Evolutionary conservation across 352 stramenopile species (phyloP), one percentile per base, ranked within the genome.

Genomic region (Blastocystis sp.): DNA sequence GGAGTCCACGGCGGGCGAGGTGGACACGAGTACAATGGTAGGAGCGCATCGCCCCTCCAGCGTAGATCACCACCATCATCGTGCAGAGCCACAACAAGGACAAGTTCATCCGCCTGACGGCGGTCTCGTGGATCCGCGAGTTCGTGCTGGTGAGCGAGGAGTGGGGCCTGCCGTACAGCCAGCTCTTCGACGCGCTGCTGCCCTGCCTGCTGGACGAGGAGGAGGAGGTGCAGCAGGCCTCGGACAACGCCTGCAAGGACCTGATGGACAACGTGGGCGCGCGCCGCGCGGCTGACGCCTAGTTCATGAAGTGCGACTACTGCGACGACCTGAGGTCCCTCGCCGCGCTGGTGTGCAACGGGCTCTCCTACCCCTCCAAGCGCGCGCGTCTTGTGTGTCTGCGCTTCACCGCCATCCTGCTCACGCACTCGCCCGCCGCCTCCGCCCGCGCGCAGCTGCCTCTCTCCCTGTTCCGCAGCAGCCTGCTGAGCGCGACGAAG

Each of bases 381-480:
- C 84, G 62, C 7, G 87, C 89, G 38, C 64, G 89, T 19, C 48
- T 92, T 40, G 94, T 94, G 1, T 92, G 94, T 4, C 89, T 98
- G 48, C 91, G 93, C 14, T 99, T 96, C 96, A 98, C 99, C 89
- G 97, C 97, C 59, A 98, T 99, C 96, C 90, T 99, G 54, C 92
- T 99, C 24, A 69, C 74, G 42, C 74, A 84, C 66, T 68, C 74
- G 0, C 74, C 74, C 17, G 74, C 57, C 17, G 54, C 74, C 21
- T 64, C 74, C 14, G 98, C 89, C 95, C 93, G 0, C 90, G 93
- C 28, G 95, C 14, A 7, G 48, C 96, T 87, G 96, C 98, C 61
- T 91, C 93, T 71, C 91, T 95, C 34, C 42, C 59, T 52, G 48
- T 89, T 99, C 21, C 89, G 99, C 43, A 95, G 95, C 9, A 96